Conservation (phyloP, 2,329 filamentous ascomycete genomes). For the Fusarium nelsonii region DNA sequence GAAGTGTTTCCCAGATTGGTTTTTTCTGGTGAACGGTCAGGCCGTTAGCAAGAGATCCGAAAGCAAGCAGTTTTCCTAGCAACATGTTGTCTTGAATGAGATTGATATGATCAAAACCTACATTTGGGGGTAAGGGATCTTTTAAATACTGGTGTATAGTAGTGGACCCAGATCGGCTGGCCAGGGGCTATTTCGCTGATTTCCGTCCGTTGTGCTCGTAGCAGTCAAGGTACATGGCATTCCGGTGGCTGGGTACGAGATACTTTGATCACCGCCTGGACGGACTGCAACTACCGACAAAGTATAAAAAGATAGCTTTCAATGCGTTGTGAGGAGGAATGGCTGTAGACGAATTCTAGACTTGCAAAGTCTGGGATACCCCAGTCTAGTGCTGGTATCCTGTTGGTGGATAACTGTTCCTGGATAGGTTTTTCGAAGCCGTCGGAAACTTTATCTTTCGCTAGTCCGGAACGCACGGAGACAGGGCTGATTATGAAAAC, state of each 20-base stretch:
- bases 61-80: conserved; percentile 14
- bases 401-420: conserved; percentile 16
- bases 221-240: no score
- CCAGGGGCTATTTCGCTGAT: no score
- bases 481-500: neutral
- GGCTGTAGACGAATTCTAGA: neutral
- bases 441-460: conserved; percentile 27
- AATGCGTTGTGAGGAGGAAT: neutral
- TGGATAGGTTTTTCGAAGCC: conserved; percentile 1
- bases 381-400: neutral
- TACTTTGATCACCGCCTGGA: neutral
- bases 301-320: neutral
- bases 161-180: neutral
- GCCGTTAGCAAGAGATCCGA: conserved; percentile 30
- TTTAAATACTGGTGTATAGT: conserved; percentile 4
- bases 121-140: neutral
- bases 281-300: neutral
- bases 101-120: no score
- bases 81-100: conserved; percentile 5
- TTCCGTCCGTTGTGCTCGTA: no score
- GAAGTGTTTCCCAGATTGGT: conserved; percentile 53
- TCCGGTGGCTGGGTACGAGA: conserved; percentile 16
- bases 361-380: conserved; percentile 1
- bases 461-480: conserved; percentile 9
- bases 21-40: conserved; percentile 45